Base-by-base conservation (phyloP, 2,329 filamentous ascomycete genomes). In the Tolypocladium cylindrosporum region DNA sequence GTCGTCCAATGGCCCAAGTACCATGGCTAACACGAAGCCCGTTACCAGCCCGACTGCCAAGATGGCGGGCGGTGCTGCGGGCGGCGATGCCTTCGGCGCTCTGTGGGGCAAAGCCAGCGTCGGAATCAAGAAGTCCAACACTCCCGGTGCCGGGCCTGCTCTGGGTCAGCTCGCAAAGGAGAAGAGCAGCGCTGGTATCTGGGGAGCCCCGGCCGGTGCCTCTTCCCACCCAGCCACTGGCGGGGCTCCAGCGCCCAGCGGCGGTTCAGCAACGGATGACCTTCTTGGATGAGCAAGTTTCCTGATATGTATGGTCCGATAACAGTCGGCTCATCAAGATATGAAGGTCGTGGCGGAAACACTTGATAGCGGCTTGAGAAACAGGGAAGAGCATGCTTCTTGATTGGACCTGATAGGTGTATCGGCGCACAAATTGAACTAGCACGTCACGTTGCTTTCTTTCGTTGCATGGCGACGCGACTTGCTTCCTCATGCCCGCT, bases 111-210 rank as follows among this genome's bases (percentile, higher is more conserved):
- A 84, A 63, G 87, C 86, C 36, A 90, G 86, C 62, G 81, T 81
- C 13, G 86, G 87, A 53, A 82, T 91, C 63, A 91, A 91, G 78
- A 95, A 94, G 76, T 74, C 81, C 1, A 79, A 74, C 60, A 81
- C 85, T 2, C 78, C 81, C 14, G 78, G 77, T 11, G 77, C 80
- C 57, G 88, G 88, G 0, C 87, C 91, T 55, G 92, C 92, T 57
- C 82, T 99, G 75, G 92, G 91, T 37, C 92, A 96, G 71, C 84
- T 99, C 73, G 93, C 92, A n/a, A 97, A 97, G 79, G 91, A 97
- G 75, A 97, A 97, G 81, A 94, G 91, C 59, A 91, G 87, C 66
- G 91, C 92, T 19, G 91, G 92, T 9, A 90, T 99, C 62, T 99
- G 95, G 91, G 94, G 93, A 21, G 83, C 89, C 0, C 80, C 88